Evolutionary conservation across 495 filamentous ascomycete genomes (phyloP).

Genomic region (Xylaria curta): DNA sequence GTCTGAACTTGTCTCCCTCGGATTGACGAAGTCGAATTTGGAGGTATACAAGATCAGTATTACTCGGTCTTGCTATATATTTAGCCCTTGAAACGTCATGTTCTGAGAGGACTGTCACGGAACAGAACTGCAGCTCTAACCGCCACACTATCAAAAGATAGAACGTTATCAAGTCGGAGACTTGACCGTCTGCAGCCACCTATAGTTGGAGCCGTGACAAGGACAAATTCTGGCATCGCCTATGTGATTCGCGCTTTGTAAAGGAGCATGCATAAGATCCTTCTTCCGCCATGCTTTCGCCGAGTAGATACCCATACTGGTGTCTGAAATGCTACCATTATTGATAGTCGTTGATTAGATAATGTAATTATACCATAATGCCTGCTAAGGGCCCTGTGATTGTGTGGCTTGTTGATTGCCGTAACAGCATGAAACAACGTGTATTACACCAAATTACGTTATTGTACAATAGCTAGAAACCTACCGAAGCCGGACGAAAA

Average conservation of each 20-base stretch:
- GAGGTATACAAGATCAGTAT: too few species aligned
- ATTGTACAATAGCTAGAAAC: not conserved
- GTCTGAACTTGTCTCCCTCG: too few species aligned
- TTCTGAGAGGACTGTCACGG: too few species aligned
- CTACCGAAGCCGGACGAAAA: not conserved
- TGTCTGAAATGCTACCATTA: not conserved
- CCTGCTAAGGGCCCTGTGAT: not conserved
- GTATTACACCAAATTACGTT: not conserved
- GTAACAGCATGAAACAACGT: not conserved
- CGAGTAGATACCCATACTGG: not conserved
- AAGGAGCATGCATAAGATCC: not conserved
- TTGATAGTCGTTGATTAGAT: not conserved
- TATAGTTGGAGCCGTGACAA: too few species aligned
- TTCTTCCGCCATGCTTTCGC: not conserved
- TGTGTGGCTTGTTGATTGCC: not conserved
- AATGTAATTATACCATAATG: not conserved
- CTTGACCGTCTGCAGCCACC: too few species aligned
- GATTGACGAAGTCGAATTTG: too few species aligned
- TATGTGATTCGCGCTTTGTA: not conserved
- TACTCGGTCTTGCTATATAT: not conserved
- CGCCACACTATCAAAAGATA: too few species aligned
- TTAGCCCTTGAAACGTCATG: not conserved
- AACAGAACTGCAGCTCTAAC: too few species aligned
- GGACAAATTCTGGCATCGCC: too few species aligned
- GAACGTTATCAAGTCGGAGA: too few species aligned